These are phyloP conservation scores for Apiotrichum mycotoxinovorans DNA, from an alignment of 1,284 basidiomycete species.

Conservation along the genomic window DNA sequence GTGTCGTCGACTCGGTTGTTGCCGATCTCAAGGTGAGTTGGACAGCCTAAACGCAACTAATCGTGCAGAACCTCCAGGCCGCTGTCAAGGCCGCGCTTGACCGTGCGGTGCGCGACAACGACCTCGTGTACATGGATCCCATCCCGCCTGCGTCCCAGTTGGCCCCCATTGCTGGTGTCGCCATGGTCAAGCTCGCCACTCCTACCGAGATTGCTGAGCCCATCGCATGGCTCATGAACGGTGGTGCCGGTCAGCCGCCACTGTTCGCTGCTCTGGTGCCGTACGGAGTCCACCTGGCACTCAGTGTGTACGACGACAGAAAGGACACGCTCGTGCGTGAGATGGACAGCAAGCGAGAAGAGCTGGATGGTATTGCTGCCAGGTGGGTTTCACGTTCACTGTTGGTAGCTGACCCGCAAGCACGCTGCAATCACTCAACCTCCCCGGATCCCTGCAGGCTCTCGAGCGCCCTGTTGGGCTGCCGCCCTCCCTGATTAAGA, in stretches of 20 bases:
- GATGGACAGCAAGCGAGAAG: conserved; percentile 61
- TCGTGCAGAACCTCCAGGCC: conserved; percentile 63
- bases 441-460: conserved; percentile 84
- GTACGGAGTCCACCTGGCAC: conserved; percentile 79
- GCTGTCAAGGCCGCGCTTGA: conserved; percentile 56
- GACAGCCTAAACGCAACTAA: too few relatives aligned
- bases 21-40: conserved; percentile 70
- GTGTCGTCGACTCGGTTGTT: conserved; percentile 61
- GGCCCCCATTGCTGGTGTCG: conserved; percentile 61
- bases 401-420: conserved; percentile 50
- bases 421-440: conserved; percentile 66
- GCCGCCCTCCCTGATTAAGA: conserved; percentile 79
- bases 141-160: conserved; percentile 72
- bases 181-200: conserved; percentile 65
- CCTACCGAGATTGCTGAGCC: conserved; percentile 64
- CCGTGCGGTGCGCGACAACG: conserved; percentile 85
- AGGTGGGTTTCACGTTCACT: conserved; percentile 54
- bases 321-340: conserved; percentile 69
- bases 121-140: conserved; percentile 90
- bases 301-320: conserved; percentile 85
- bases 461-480: conserved; percentile 80
- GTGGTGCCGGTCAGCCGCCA: conserved; percentile 55
- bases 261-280: conserved; percentile 76
- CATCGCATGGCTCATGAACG: conserved; percentile 50
- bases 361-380: conserved; percentile 63